These are phyloP conservation scores for Lagerstroemia speciosa DNA, from an alignment of 345 rosid species.

Conservation along the genomic window DNA sequence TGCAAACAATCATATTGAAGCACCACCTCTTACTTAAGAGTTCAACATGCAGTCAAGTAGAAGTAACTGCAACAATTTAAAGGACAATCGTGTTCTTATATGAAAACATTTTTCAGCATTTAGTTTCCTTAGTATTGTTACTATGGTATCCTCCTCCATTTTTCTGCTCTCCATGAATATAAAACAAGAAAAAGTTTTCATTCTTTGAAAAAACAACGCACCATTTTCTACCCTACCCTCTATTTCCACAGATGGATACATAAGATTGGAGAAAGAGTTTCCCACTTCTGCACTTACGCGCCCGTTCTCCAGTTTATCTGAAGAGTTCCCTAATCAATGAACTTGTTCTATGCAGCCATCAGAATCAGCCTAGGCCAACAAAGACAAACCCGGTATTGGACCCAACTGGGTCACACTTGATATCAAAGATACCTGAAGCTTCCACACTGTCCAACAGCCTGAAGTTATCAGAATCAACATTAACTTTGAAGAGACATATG, in stretches of 20 bases:
- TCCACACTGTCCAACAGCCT: slow-evolving; percentile 41
- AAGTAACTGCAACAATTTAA: no score
- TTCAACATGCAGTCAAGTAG: no score
- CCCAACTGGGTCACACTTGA: slow-evolving; percentile 56
- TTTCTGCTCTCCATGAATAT: no score
- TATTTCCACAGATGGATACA: background rate
- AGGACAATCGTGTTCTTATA: no score
- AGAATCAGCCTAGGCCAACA: slow-evolving; percentile 70
- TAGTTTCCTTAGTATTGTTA: no score
- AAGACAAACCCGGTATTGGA: slow-evolving; percentile 17
- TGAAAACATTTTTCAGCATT: no score
- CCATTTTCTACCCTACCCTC: background rate
- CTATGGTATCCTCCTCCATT: no score
- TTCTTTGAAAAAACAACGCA: background rate
- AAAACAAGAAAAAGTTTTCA: no score
- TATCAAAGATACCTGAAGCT: slow-evolving; percentile 69
- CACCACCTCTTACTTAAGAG: no score
- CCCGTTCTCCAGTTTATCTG: slow-evolving; percentile 13
- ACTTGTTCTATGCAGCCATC: slow-evolving; percentile 62
- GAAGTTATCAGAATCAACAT: slow-evolving; percentile 33
- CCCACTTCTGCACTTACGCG: slow-evolving; percentile 9
- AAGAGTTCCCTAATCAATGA: slow-evolving; percentile 27
- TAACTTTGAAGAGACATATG: slow-evolving; percentile 55
- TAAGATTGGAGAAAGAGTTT: no score
- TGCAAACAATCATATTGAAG: no score